phyloP scores from a whole-genome alignment of 257 asterid genomes.

The Lavandula angustifolia region DNA sequence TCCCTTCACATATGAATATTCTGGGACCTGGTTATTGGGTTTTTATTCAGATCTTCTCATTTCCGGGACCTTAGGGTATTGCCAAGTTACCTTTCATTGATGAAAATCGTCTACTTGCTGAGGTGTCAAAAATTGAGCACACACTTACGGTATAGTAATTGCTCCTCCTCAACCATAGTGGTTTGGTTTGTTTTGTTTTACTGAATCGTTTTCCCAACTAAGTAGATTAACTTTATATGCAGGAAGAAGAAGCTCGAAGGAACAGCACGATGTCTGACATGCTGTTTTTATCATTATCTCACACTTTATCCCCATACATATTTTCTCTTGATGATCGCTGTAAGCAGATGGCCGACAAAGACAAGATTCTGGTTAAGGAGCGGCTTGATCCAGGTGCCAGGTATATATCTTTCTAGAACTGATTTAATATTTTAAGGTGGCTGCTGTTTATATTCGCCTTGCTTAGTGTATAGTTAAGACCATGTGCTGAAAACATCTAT shows the following conservation, averaged over 20 bases:
- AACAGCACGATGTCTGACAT: slow-evolving; percentile 83
- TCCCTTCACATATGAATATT: background rate
- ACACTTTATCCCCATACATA: slow-evolving; percentile 86
- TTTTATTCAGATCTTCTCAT: slow-evolving; percentile 24
- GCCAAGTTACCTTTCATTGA: slow-evolving; percentile 97
- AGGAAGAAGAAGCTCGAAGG: slow-evolving; percentile 94
- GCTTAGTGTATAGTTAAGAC: background rate
- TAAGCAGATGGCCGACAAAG: slow-evolving; percentile 64
- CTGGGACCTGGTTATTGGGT: slow-evolving; percentile 19
- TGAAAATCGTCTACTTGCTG: slow-evolving; percentile 82
- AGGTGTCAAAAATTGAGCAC: slow-evolving; percentile 84
- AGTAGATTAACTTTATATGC: slow-evolving; percentile 29
- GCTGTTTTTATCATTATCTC: slow-evolving; percentile 84
- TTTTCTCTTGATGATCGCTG: slow-evolving; percentile 88
- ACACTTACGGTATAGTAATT: slow-evolving; percentile 68
- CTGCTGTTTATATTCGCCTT: slow-evolving; percentile 8
- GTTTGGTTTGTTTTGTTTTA: slow-evolving; percentile 26
- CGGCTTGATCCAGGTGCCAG: slow-evolving; percentile 82
- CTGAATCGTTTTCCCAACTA: slow-evolving; percentile 14
- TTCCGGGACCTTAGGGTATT: slow-evolving; percentile 58
- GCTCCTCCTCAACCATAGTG: slow-evolving; percentile 2
- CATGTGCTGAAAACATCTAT: background rate
- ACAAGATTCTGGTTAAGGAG: slow-evolving; percentile 62
- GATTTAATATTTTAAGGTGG: slow-evolving; percentile 10
- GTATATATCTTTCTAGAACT: slow-evolving; percentile 49